These are phyloP conservation scores for Kwoniella heveanensis DNA, from an alignment of 768 basidiomycete genomes.

Conservation along the genomic window DNA sequence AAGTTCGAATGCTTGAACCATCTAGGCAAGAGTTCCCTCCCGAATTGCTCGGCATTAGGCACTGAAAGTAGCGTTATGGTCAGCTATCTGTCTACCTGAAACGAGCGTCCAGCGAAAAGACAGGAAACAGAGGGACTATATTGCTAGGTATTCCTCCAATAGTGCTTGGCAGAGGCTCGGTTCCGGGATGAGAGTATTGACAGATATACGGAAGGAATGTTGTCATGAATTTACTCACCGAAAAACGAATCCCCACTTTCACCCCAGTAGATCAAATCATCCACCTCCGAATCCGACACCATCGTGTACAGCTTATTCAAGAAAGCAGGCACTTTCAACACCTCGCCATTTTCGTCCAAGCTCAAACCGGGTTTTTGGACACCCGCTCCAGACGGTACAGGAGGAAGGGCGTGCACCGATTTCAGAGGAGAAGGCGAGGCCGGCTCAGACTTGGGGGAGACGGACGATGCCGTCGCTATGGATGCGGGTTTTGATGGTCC, in stretches of 20 bases:
- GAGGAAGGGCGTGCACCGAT: slow-evolving; percentile 8
- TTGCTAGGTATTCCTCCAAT: no score
- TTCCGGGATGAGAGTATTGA: no score
- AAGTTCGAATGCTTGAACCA: slow-evolving; percentile 59
- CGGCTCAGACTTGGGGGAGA: slow-evolving; percentile 23
- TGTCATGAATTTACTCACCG: slow-evolving; percentile 60
- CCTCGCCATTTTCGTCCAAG: slow-evolving; percentile 51
- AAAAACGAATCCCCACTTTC: slow-evolving; percentile 89
- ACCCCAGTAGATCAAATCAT: slow-evolving; percentile 87
- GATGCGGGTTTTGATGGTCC: slow-evolving; percentile 37
- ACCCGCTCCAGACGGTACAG: neutral
- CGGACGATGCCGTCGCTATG: slow-evolving; percentile 11
- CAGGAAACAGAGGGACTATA: no score
- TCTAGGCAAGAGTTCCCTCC: slow-evolving; percentile 65
- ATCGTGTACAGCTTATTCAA: slow-evolving; percentile 92
- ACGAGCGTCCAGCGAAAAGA: no score
- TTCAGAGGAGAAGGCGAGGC: slow-evolving; percentile 24
- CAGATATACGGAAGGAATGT: no score
- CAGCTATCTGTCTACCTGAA: neutral
- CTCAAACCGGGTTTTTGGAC: slow-evolving; percentile 38
- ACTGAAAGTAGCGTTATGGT: slow-evolving; percentile 60
- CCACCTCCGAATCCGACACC: slow-evolving; percentile 81
- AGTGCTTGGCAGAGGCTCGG: neutral
- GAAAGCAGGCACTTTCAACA: slow-evolving; percentile 71
- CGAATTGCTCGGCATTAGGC: slow-evolving; percentile 86